Evolutionary conservation across 768 basidiomycete genomes (phyloP).

Genomic region (Trametes punicea): DNA sequence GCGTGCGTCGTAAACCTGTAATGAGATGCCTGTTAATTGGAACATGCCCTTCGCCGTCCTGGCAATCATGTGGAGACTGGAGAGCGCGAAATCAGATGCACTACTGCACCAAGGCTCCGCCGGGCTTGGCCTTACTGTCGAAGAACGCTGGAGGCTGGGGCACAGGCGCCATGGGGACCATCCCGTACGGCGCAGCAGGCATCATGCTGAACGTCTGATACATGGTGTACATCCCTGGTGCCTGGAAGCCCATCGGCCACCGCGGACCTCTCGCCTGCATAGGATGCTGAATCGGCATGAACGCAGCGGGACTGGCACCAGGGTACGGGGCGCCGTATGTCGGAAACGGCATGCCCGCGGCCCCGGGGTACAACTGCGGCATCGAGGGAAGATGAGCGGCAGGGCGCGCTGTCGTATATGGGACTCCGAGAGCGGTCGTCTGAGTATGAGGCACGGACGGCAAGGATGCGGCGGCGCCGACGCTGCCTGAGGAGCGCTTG

Average conservation of each 20-base stretch:
- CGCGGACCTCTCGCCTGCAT: slow-evolving; percentile 11
- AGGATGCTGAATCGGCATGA: slow-evolving; percentile 15
- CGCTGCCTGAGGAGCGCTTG: slow-evolving; percentile 23
- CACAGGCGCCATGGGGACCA: slow-evolving; percentile 13
- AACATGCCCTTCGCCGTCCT: background rate
- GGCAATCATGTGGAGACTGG: background rate
- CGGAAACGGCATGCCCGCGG: background rate
- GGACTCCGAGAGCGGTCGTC: background rate
- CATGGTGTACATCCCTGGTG: slow-evolving; percentile 10
- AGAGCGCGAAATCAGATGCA: background rate
- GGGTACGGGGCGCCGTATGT: slow-evolving; percentile 8
- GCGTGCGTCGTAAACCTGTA: background rate
- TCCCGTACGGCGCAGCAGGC: slow-evolving; percentile 10
- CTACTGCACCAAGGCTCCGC: slow-evolving; percentile 7
- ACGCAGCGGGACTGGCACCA: slow-evolving; percentile 4
- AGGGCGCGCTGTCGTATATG: background rate
- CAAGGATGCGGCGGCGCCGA: slow-evolving; percentile 7
- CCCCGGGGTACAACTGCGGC: background rate
- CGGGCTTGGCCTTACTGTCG: slow-evolving; percentile 12
- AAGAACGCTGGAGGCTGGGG: slow-evolving; percentile 7
- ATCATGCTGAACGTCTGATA: slow-evolving; percentile 15
- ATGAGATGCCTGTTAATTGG: background rate
- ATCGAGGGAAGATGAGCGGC: background rate
- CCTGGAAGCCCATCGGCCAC: slow-evolving; percentile 19
- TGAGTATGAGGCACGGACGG: slow-evolving; percentile 5